phyloP scores from a whole-genome alignment of 2,329 filamentous ascomycete species.

The Fusarium sp. region DNA sequence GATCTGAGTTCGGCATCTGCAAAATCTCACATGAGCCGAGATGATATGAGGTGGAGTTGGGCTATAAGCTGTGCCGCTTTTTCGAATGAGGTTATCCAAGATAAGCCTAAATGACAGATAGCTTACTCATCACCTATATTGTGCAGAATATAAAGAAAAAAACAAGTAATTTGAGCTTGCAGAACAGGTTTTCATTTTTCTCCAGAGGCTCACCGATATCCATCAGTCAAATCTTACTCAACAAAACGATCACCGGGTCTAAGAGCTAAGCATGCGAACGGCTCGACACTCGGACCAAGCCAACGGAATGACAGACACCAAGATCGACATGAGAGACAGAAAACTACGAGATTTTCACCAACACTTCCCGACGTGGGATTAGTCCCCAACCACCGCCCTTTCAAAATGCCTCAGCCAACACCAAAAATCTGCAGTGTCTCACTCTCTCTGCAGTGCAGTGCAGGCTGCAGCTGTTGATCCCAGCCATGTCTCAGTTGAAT shows the following conservation, averaged over 20 bases:
- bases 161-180: not conserved
- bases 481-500: conserved; percentile 39
- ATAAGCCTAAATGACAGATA: not conserved
- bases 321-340: conserved; percentile 17
- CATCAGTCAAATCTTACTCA: conserved; percentile 2
- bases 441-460: not conserved
- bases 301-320: conserved; percentile 24
- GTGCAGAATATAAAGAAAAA: not conserved
- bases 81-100: not conserved
- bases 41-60: not conserved
- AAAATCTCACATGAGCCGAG: conserved; percentile 24
- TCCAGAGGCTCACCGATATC: not conserved
- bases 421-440: not conserved
- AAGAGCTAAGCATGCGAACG: conserved; percentile 18
- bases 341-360: conserved; percentile 6
- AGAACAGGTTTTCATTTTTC: not conserved
- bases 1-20: conserved; percentile 32
- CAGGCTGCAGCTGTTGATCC: not conserved
- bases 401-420: conserved; percentile 29
- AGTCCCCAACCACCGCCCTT: conserved; percentile 31
- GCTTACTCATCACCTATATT: not conserved
- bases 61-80: not conserved
- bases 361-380: conserved; percentile 6
- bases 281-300: conserved; percentile 18
- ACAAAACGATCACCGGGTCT: conserved; percentile 14